Percentiles rank a stretch among this genome's conserved stretches.
phyloP scores from a whole-genome alignment of 495 filamentous ascomycete genomes.

The Polyplosphaeria fusca region DNA sequence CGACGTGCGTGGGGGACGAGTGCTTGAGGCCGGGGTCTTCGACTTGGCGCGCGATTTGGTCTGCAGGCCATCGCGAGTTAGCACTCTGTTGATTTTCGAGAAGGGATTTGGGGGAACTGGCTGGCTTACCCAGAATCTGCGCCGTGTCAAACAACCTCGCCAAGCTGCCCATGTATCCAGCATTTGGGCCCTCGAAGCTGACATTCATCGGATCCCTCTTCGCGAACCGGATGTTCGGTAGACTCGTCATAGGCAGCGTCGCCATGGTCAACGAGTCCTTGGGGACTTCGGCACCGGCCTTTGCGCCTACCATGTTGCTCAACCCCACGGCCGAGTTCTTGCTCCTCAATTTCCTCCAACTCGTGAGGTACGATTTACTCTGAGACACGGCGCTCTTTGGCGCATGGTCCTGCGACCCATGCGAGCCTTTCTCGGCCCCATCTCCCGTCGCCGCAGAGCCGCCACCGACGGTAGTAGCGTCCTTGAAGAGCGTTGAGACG shows the following conservation, averaged over 20 bases:
- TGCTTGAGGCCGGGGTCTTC: conserved; percentile 89
- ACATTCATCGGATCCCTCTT: conserved; percentile 68
- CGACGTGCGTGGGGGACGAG: conserved; percentile 80
- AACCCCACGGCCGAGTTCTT: conserved; percentile 72
- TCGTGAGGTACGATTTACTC: conserved; percentile 49
- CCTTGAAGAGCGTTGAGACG: conserved; percentile 63
- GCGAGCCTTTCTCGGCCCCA: conserved; percentile 62
- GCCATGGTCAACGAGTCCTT: conserved; percentile 63
- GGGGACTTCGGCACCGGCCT: conserved; percentile 46
- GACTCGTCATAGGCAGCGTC: conserved; percentile 76
- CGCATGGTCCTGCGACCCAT: conserved; percentile 38
- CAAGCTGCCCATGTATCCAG: conserved; percentile 85
- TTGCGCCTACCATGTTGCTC: conserved; percentile 43
- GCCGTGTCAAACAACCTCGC: conserved; percentile 91
- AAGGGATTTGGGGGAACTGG: conserved; percentile 4
- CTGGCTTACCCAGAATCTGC: conserved; percentile 71
- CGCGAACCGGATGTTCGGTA: conserved; percentile 50
- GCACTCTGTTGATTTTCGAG: conserved; percentile 7
- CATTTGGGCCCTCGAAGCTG: conserved; percentile 76
- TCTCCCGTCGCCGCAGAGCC: conserved; percentile 55
- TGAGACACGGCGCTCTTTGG: conserved; percentile 31
- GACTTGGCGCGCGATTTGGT: conserved; percentile 93
- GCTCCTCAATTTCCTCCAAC: conserved; percentile 82
- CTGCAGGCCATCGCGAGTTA: conserved; percentile 48
- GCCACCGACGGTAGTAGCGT: conserved; percentile 46